A percentile compares a stretch with the other conserved stretches of the same genome.
Conservation (phyloP, 768 basidiomycete species). For the Artomyces pyxidatus region DNA sequence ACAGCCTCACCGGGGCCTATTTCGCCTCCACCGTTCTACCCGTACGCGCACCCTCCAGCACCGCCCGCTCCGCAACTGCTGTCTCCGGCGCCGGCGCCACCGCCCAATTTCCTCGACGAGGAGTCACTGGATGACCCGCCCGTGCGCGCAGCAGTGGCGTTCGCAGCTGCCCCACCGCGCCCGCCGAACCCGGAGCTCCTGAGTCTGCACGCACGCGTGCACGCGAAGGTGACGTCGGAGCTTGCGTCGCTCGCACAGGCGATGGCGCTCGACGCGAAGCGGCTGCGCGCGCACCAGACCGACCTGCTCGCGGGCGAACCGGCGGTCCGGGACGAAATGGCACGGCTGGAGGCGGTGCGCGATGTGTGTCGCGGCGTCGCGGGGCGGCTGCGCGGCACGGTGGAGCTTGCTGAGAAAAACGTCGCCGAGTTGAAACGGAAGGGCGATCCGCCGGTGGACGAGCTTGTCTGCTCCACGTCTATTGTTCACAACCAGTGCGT, state of each 20-base stretch:
- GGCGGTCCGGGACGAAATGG: slow-evolving; percentile 95
- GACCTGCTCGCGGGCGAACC: slow-evolving; percentile 88
- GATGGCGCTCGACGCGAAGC: slow-evolving; percentile 58
- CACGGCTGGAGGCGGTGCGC: slow-evolving; percentile 82
- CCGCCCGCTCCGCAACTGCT: slow-evolving; percentile 1
- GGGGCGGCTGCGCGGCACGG: slow-evolving; percentile 51
- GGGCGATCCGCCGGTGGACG: slow-evolving; percentile 92
- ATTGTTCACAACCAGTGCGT: slow-evolving; percentile 97
- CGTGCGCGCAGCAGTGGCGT: slow-evolving; percentile 20
- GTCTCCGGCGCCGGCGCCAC: slow-evolving; percentile 20
- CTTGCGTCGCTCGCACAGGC: slow-evolving; percentile 62
- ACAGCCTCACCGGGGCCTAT: not conserved
- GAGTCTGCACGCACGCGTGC: slow-evolving; percentile 67
- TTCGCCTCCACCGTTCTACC: slow-evolving; percentile 4
- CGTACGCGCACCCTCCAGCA: slow-evolving; percentile 10
- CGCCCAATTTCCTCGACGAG: slow-evolving; percentile 58
- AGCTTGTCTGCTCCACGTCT: slow-evolving; percentile 89
- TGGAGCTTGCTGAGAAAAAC: slow-evolving; percentile 63
- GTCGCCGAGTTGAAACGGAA: slow-evolving; percentile 70
- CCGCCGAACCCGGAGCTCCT: slow-evolving; percentile 89
- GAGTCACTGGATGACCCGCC: slow-evolving; percentile 31
- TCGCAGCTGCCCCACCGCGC: slow-evolving; percentile 51
- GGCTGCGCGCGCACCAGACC: slow-evolving; percentile 69
- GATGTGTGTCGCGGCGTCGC: slow-evolving; percentile 84
- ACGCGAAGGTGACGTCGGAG: slow-evolving; percentile 65